These are phyloP conservation scores for Starmera stellimalicola DNA, from an alignment of 1,139 yeast genomes.

Conservation along the genomic window DNA sequence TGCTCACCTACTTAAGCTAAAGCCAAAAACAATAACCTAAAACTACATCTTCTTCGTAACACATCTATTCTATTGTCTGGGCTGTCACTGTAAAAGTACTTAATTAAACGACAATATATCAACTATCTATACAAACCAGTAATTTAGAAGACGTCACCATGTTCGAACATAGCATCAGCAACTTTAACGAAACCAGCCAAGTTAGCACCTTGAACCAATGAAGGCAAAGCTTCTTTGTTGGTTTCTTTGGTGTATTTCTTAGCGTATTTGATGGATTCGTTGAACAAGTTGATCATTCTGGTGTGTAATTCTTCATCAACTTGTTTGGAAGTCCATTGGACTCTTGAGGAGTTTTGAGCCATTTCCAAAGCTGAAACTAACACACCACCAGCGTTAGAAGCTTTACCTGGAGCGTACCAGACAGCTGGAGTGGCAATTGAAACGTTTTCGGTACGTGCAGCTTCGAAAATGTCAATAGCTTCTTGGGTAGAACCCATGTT, in stretches of 20 bases:
- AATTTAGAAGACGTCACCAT: conserved; percentile 71
- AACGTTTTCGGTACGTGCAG: conserved; percentile 52
- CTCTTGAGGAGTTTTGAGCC: conserved; percentile 98
- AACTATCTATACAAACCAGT: too few relatives aligned
- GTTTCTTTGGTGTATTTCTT: conserved; percentile 64
- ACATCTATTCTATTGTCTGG: too few relatives aligned
- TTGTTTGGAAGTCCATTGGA: conserved; percentile 78
- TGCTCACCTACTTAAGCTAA: too few relatives aligned
- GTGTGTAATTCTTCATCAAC: conserved; percentile 81
- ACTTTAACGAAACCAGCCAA: conserved; percentile 98
- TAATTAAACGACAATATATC: too few relatives aligned
- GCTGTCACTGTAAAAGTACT: too few relatives aligned
- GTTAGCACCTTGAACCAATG: conserved; percentile 97
- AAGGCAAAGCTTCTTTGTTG: conserved; percentile 63
- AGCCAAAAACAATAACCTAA: too few relatives aligned
- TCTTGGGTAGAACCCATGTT: conserved; percentile 99
- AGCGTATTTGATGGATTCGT: conserved; percentile 87
- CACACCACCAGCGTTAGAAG: conserved; percentile 99
- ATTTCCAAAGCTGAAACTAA: conserved; percentile 97
- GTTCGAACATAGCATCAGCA: conserved; percentile 96
- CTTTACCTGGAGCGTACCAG: conserved; percentile 99
- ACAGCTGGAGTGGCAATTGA: conserved; percentile 40
- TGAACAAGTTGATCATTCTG: conserved; percentile 90
- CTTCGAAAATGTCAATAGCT: conserved; percentile 92
- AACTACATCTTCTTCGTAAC: too few relatives aligned